Base-by-base conservation (phyloP, 768 basidiomycete genomes). In the Russula griseocarnosa region DNA sequence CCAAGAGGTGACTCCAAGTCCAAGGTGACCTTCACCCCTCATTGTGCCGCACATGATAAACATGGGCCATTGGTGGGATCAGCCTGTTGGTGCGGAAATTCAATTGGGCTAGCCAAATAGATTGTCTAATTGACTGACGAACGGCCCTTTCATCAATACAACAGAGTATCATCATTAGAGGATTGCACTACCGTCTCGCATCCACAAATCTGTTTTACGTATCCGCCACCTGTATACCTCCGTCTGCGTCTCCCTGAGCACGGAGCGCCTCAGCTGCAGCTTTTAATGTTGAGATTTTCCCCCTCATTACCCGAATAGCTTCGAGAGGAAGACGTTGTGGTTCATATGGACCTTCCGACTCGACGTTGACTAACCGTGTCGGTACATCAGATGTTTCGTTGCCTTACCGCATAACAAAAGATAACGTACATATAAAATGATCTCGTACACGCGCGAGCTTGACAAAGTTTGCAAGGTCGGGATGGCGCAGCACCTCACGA, bases 401-500 rank as follows among this genome's bases (percentile, higher is more conserved):
- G 3, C 11, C 56, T n/a, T 36, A 49, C 11, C 3, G 13, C 24
- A 18, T 7, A 50, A 11, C 3, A 24, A 46, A 36, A 6, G 1
- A 62, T 53, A 47, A 18, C 92, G 70, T 70, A 94, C 96, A 98
- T 60, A 98, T 81, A 76, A 97, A 98, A 76, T 87, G 90, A 78
- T 98, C 94, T 57, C 93, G 80, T 52, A 97, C 86, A 9, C 97
- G 82, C 60, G 86, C 85, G 57, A 99, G 79, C 73, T 91, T 82
- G 4, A 96, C 94, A 55, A 80, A 84, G 47, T 85, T 92, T 42
- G 85, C 82, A 67, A 98, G 97, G 73, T 98, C 95, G 0, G 88
- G 86, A 74, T 98, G 90, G 66, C 96, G 83, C 50, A 97, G 79
- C 2, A 95, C 95, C 75, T 98, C 95, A 51, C 97, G 81, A 67